Percentiles rank a stretch among this genome's conserved stretches.
phyloP scores from a whole-genome alignment of 768 basidiomycete species.

The Tubosaeta sp. region DNA sequence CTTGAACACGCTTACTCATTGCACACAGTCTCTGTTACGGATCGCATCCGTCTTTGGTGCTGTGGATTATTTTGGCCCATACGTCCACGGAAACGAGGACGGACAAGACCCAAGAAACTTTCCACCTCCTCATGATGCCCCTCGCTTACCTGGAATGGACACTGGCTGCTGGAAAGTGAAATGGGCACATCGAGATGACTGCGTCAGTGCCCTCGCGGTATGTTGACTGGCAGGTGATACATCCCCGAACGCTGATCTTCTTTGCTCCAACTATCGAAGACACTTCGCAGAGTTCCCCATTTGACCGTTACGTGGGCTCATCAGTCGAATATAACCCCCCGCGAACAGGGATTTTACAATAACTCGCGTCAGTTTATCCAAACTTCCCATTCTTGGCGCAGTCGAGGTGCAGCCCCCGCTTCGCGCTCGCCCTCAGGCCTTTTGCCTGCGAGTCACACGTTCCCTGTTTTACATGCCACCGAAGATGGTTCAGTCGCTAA shows the following conservation, averaged over 20 bases:
- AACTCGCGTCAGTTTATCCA: slow-evolving; percentile 9
- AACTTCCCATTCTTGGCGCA: slow-evolving; percentile 18
- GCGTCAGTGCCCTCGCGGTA: slow-evolving; percentile 69
- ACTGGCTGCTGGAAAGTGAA: slow-evolving; percentile 69
- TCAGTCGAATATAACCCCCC: slow-evolving; percentile 36
- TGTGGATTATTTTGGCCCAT: slow-evolving; percentile 51
- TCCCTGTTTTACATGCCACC: slow-evolving; percentile 6
- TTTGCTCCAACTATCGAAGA: slow-evolving; percentile 36
- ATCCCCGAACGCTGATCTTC: slow-evolving; percentile 1
- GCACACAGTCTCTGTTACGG: slow-evolving; percentile 43
- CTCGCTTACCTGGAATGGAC: slow-evolving; percentile 55
- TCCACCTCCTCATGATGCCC: slow-evolving; percentile 54
- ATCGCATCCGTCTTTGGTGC: slow-evolving; percentile 60
- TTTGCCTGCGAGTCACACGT: slow-evolving; percentile 15
- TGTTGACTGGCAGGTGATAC: slow-evolving; percentile 10
- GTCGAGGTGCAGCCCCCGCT: slow-evolving; percentile 3
- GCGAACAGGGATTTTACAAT: slow-evolving; percentile 14
- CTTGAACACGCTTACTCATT: slow-evolving; percentile 5
- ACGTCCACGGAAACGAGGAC: slow-evolving; percentile 17
- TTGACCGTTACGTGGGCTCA: slow-evolving; percentile 80
- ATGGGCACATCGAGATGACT: slow-evolving; percentile 74
- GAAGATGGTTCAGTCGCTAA: not conserved
- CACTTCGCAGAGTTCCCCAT: slow-evolving; percentile 65
- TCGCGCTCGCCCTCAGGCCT: slow-evolving; percentile 14
- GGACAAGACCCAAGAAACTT: slow-evolving; percentile 16